Evolutionary conservation across 2,329 filamentous ascomycete species (phyloP).

Genomic region (Aspergillus sp.): DNA sequence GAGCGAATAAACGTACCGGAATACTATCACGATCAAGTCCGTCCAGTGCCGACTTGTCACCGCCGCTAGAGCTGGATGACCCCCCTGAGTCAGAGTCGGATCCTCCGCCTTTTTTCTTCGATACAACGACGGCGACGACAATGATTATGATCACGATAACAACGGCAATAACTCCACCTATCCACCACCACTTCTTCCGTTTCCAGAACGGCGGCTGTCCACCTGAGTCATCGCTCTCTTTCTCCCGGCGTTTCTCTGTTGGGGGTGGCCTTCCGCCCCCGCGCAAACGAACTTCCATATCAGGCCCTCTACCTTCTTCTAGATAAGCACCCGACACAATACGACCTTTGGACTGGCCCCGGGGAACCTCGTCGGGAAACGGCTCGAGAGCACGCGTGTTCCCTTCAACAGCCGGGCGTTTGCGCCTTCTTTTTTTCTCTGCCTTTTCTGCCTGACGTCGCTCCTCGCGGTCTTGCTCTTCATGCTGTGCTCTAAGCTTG

Average conservation of each 20-base stretch:
- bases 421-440: conserved; percentile 26
- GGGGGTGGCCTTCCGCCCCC: conserved; percentile 31
- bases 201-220: conserved; percentile 34
- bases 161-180: conserved; percentile 55
- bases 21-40: conserved; percentile 58
- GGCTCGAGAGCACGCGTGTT: conserved; percentile 19
- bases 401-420: conserved; percentile 26
- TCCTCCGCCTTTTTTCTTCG: conserved; percentile 56
- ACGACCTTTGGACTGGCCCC: conserved; percentile 55
- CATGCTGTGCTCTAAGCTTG: conserved; percentile 64
- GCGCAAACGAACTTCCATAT: conserved; percentile 49
- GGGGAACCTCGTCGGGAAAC: conserved; percentile 31
- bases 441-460: conserved; percentile 39
- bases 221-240: conserved; percentile 31
- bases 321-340: conserved; percentile 70
- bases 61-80: conserved; percentile 8
- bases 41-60: conserved; percentile 49
- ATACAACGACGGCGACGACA: conserved; percentile 64
- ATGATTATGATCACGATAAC: conserved; percentile 67
- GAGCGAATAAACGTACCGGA: conserved; percentile 46
- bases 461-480: conserved; percentile 51
- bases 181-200: conserved; percentile 49
- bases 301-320: conserved; percentile 62
- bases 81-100: conserved; percentile 27
- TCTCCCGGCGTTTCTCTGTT: conserved; percentile 55